Percentiles rank a stretch among this genome's conserved stretches.
Evolutionary conservation across 108 stramenopile genomes (phyloP).

Genomic region (Chaetoceros tenuissimus): DNA sequence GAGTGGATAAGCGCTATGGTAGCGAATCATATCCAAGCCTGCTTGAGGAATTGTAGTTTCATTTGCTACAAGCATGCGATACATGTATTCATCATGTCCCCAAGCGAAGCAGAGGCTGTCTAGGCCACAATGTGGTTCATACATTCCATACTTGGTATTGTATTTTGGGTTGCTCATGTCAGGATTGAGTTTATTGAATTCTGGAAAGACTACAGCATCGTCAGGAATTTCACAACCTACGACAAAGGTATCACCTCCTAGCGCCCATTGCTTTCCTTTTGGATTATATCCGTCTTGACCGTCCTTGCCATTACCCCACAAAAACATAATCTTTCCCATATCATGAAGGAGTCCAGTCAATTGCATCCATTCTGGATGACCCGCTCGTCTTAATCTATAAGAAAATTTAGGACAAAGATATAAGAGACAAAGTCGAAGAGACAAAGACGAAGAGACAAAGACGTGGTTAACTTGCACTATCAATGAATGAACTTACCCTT

Average conservation of each 20-base stretch:
- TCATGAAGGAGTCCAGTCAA: slow-evolving; percentile 69
- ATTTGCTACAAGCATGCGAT: slow-evolving; percentile 74
- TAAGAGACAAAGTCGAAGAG: neutral
- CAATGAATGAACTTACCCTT: slow-evolving; percentile 26
- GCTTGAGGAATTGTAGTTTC: slow-evolving; percentile 43
- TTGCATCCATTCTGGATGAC: slow-evolving; percentile 77
- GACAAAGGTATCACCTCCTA: slow-evolving; percentile 78
- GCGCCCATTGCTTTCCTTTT: slow-evolving; percentile 71
- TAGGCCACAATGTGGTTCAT: slow-evolving; percentile 55
- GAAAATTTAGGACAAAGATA: too few species aligned
- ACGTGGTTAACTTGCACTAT: too few species aligned
- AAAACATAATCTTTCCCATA: slow-evolving; percentile 81
- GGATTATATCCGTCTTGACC: slow-evolving; percentile 60
- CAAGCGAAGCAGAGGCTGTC: slow-evolving; percentile 59
- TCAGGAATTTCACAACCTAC: slow-evolving; percentile 62
- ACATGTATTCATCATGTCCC: slow-evolving; percentile 84
- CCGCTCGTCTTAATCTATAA: slow-evolving; percentile 41
- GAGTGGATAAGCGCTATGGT: slow-evolving; percentile 68
- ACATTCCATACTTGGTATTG: slow-evolving; percentile 53
- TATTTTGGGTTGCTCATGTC: slow-evolving; percentile 55
- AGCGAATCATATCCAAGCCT: slow-evolving; percentile 74
- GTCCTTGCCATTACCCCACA: slow-evolving; percentile 60
- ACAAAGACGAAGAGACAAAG: neutral
- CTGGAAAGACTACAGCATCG: slow-evolving; percentile 62
- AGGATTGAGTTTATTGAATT: slow-evolving; percentile 65